Evolutionary conservation across 78 protist species (phyloP), one percentile per base, ranked within the genome.

Genomic region (Dictyostelium brefeldianum): DNA sequence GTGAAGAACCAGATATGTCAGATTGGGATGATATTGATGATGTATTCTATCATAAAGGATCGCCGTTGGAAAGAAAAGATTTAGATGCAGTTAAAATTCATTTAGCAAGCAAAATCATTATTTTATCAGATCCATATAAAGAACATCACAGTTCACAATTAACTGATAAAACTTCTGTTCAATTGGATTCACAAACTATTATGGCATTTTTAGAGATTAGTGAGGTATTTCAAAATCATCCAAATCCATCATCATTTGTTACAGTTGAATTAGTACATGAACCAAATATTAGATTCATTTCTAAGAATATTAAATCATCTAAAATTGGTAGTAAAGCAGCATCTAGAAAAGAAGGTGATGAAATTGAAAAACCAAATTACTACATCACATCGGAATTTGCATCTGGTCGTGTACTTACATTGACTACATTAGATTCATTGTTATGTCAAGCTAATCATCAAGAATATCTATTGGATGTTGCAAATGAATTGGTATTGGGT

Each of bases 11-110:
- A 20, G 93, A 87, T 51, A 87, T 87, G 93, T 75, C 83, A 12
- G 93, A 87, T 10, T 87, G 93, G 93, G 93, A 87, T 43, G 93
- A 87, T 77, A 87, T 87, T 17, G 93, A 87, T 29, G 83, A 74
- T 14, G 81, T 87, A 4, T 78, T 47, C 50, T 87, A 31, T 50
- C 43, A 64, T 4, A 78, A 87, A 50, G 93, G 93, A 0, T 77
- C 93, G 12, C 93, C 93, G 27, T 54, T 87, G 8, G 93, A 87
- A 25, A 80, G 93, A 36, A 87, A 87, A 22, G 93, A 87, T 87
- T 70, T 87, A 7, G 93, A 87, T 12, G 18, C 3, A 11, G 65
- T 69, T 18, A 74, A 77, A 27, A 78, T 87, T 18, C 80, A 87
- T 17, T 36, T 87, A 47, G 93, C 93, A 11, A 29, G 70, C 47